A percentile compares a stretch with the other conserved stretches of the same genome.
These are phyloP conservation scores for Fusarium graminum DNA, from an alignment of 2,329 filamentous ascomycete genomes.

Conservation along the genomic window DNA sequence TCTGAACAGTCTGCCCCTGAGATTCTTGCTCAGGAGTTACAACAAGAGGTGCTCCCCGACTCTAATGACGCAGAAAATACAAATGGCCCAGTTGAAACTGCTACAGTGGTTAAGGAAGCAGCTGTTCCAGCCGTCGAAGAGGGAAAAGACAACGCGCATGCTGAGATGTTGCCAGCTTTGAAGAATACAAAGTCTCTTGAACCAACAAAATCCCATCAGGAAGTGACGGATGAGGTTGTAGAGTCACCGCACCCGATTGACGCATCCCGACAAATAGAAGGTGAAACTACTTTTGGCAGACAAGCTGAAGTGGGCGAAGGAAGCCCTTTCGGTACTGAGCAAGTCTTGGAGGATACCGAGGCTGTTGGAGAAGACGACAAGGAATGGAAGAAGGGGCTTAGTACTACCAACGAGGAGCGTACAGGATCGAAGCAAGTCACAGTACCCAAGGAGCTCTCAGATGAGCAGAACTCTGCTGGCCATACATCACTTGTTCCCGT, in stretches of 20 bases:
- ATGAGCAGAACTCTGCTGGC: background rate
- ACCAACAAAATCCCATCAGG: background rate
- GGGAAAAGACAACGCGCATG: background rate
- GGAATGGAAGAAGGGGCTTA: conserved; percentile 28
- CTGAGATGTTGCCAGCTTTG: background rate
- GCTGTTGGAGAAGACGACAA: conserved; percentile 36
- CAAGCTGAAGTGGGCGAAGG: conserved; percentile 5
- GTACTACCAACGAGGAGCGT: background rate
- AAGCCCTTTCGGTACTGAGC: background rate
- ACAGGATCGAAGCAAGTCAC: background rate
- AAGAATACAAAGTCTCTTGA: background rate
- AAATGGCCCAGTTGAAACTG: background rate
- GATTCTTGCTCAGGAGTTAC: background rate
- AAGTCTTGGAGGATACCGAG: background rate
- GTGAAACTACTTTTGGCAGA: background rate
- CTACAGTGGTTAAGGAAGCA: background rate
- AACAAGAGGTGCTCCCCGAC: background rate
- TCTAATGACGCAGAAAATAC: background rate
- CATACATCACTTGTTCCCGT: background rate
- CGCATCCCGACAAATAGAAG: background rate
- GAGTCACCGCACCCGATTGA: background rate
- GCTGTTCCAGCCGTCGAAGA: background rate
- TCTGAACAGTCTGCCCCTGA: background rate
- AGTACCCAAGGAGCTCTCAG: background rate
- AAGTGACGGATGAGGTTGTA: background rate